These are phyloP conservation scores for Microstegium vimineum DNA, from an alignment of 176 grass and related monocot species.

Conservation along the genomic window DNA sequence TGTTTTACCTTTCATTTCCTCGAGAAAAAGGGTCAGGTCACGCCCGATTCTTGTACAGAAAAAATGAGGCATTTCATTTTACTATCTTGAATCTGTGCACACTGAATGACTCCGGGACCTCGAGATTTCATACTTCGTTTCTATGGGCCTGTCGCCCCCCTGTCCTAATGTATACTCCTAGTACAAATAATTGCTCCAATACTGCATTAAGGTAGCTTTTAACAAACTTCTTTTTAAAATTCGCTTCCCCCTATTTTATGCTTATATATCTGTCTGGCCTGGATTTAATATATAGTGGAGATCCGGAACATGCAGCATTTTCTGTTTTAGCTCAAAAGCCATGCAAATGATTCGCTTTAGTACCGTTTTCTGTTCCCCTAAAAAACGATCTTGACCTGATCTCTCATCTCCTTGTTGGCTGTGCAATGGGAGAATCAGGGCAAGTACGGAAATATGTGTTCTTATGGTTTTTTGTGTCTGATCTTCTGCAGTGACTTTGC, in stretches of 20 bases:
- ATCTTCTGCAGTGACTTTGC: conserved; percentile 32
- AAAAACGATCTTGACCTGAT: neutral
- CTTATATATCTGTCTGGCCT: neutral
- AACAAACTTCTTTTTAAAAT: neutral
- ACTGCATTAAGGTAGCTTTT: neutral
- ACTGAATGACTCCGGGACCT: neutral
- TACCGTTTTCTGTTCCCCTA: neutral
- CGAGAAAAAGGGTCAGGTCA: conserved; percentile 12
- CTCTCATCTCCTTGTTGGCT: neutral
- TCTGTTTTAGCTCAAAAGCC: neutral
- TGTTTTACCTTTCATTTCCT: conserved; percentile 37
- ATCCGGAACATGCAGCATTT: neutral
- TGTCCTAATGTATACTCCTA: neutral
- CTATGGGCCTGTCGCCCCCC: too few relatives aligned
- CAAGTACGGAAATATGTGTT: neutral
- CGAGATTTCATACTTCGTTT: neutral
- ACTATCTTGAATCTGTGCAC: neutral
- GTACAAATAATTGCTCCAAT: neutral
- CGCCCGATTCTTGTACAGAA: conserved; percentile 8
- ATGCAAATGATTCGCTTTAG: neutral
- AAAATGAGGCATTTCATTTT: neutral
- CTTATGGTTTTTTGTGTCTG: conserved; percentile 17
- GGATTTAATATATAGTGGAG: neutral
- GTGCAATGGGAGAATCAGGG: neutral
- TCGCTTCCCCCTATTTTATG: neutral